Evolutionary conservation across 257 asterid genomes (phyloP).

Genomic region (Schizonepeta tenuifolia): DNA sequence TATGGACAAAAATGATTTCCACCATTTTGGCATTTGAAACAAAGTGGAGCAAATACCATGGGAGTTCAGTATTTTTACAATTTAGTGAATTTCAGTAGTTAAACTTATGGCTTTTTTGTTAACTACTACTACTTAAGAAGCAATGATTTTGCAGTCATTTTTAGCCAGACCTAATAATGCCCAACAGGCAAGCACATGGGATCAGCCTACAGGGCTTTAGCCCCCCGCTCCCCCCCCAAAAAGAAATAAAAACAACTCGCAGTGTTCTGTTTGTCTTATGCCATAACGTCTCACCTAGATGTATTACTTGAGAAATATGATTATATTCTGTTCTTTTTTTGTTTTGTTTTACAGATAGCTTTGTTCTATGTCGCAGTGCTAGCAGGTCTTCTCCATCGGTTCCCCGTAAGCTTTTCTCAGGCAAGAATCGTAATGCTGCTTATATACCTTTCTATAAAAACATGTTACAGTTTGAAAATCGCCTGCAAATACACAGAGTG

Average conservation of each 20-base stretch:
- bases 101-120: background rate
- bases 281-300: background rate
- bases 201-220: no score
- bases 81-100: background rate
- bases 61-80: slow-evolving; percentile 4
- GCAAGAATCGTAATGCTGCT: slow-evolving; percentile 42
- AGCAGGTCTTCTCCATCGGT: slow-evolving; percentile 94
- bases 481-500: slow-evolving; percentile 52
- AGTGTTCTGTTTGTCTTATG: slow-evolving; percentile 5
- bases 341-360: slow-evolving; percentile 67
- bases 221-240: no score
- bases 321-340: slow-evolving; percentile 23
- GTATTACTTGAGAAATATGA: slow-evolving; percentile 3
- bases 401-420: slow-evolving; percentile 92
- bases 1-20: background rate
- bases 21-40: background rate
- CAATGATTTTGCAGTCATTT: slow-evolving; percentile 11
- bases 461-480: slow-evolving; percentile 15
- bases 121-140: slow-evolving; percentile 12
- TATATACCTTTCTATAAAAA: slow-evolving; percentile 23
- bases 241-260: background rate
- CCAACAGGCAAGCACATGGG: no score
- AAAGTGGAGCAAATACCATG: background rate
- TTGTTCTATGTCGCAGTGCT: slow-evolving; percentile 87
- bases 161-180: no score